These are phyloP conservation scores for Dipodascopsis uninucleata DNA, from an alignment of 805 yeast species.

Conservation along the genomic window DNA sequence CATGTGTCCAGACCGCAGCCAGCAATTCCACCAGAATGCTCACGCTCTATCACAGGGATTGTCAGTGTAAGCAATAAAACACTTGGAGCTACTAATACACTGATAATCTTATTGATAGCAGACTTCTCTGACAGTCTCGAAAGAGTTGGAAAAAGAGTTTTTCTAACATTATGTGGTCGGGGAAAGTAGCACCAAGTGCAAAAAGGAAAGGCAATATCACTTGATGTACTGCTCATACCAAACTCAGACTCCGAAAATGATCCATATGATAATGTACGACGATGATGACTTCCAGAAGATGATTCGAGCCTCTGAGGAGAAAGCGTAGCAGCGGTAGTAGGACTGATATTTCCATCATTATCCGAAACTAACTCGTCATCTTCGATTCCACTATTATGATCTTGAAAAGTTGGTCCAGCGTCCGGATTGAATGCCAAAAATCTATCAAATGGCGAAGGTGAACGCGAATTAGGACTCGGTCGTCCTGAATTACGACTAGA, in stretches of 20 bases:
- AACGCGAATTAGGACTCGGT: no score
- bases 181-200: not conserved
- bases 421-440: constrained; percentile 22
- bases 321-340: no score
- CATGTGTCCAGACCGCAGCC: not conserved
- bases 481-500: no score
- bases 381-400: no score
- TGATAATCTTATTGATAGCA: constrained; percentile 28
- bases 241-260: no score
- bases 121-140: constrained; percentile 30
- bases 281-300: no score
- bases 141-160: constrained; percentile 35
- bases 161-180: not conserved
- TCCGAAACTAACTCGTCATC: no score
- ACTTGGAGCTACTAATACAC: constrained; percentile 34
- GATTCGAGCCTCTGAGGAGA: no score
- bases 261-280: no score
- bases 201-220: not conserved
- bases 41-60: constrained; percentile 35
- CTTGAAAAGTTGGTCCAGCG: no score
- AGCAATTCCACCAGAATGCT: constrained; percentile 2
- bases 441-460: constrained; percentile 23
- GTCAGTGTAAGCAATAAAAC: constrained; percentile 35
- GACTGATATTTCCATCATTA: no score
- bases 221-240: no score